Percentiles rank a stretch among this genome's conserved stretches.
phyloP scores from a whole-genome alignment of 73 alveolate genomes.

The Paramecium sexaurelia region DNA sequence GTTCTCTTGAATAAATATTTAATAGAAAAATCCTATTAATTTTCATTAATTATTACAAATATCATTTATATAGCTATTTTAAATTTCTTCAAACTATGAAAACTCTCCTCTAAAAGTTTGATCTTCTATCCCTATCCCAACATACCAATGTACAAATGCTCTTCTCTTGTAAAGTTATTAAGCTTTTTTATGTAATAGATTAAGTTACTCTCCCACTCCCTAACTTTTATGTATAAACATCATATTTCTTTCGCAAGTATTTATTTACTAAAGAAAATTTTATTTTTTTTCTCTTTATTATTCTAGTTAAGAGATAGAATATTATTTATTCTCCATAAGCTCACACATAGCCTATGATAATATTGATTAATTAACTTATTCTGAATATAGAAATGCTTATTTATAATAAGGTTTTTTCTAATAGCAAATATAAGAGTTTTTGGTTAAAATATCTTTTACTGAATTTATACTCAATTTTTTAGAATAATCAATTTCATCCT shows the following conservation, averaged over 20 bases:
- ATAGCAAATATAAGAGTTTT: background rate
- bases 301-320: background rate
- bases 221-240: background rate
- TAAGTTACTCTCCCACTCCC: background rate
- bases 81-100: background rate
- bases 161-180: background rate
- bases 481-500: background rate
- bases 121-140: conserved; percentile 69
- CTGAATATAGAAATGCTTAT: background rate
- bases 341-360: background rate
- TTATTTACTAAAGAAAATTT: background rate
- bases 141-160: conserved; percentile 71
- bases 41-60: background rate
- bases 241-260: background rate
- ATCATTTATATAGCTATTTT: background rate
- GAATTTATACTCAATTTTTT: background rate
- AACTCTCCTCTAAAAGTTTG: background rate
- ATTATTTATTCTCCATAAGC: background rate
- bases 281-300: background rate
- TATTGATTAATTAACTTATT: background rate
- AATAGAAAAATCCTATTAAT: too few relatives aligned
- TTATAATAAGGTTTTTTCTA: background rate
- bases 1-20: background rate
- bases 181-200: background rate
- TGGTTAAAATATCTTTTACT: background rate